Base-by-base conservation (phyloP, 345 rosid genomes). In the Combretum micranthum region DNA sequence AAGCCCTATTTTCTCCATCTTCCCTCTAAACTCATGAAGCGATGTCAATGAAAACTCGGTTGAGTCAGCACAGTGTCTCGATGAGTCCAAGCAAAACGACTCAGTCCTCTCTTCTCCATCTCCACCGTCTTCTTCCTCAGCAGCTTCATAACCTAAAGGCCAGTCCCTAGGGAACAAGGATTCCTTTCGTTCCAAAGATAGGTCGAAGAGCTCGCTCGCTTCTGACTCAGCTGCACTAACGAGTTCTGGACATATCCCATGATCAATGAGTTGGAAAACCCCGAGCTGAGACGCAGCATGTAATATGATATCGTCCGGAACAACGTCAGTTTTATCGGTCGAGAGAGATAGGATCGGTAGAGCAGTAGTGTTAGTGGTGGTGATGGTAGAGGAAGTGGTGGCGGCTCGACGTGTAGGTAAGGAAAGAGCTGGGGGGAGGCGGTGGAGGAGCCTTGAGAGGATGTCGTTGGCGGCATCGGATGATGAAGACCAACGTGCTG, bases 401-500 rank as follows among this genome's bases (percentile, higher is more conserved):
- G 14, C 42, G 26, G 69, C 25, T 72, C 62, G 82, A 43, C 81
- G 84, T 61, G 72, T 64, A 20, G 87, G 94, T 56, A 80, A 81
- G 56, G 83, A 84, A 58, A 89, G 91, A 13, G 74, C 55, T 0
- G 95, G 95, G 37, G 95, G 88, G 49, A 83, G 97, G 72, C 88
- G 92, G 70, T 69, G 72, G 70, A 84, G 70, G 64, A 90, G 90
- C 20, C 70, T 62, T 13, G 97, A 77, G 61, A 89, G 90, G 9
- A 69, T 74, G 68, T 84, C 88, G 68, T 84, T 87, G 2, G 79
- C 77, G 6, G 77, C 17, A 49, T 75, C 72, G 15, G 78, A 61
- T 0, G 87, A 60, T 37, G 81, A 52, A 16, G 65, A 37, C 63
- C 16, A 62, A 70, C 68, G 12, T 75, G 67, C 32, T 71, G 86